Evolutionary conservation across 306 rosid species (phyloP), one percentile per base, ranked within the genome.

Genomic region (Lupinus albus): DNA sequence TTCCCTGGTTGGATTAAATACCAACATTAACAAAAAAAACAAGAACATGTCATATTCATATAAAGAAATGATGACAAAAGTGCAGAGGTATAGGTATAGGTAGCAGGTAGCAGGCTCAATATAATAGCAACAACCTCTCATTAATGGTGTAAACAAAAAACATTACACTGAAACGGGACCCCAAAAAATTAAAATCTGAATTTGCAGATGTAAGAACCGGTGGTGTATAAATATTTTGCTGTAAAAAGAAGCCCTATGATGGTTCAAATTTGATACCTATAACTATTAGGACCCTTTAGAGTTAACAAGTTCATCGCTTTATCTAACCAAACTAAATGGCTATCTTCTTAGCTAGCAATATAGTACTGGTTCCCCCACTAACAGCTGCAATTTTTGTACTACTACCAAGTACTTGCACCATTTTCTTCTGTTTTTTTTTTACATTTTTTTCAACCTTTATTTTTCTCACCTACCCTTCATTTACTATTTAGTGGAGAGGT

Each of bases 221-320:
- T 77, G 75, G 41, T 18, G 41, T 18, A 57, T 76, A 69, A 76
- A 55, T 1, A 61, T 60, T 57, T 75, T 83, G 84, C 73, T 78
- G 71, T 49, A 42, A 54, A 64, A 52, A 71, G 71, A 49, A 80
- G 35, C 73, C 80, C 83, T 72, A 77, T 20, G 36, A 50, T 36
- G 57, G 73, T 60, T 77, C n/a, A 21, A 63, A 25, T 74, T 64
- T 73, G 76, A 63, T 76, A 72, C 76, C 83, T 85, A 81, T 52
- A 64, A 32, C 48, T 64, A 4, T 49, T 76, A 72, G 81, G 82
- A n/a, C 46, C 78, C 9, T 57, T 41, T n/a, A 57, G 73, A 32
- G 15, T 64, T 64, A 57, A 48, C 63, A 77, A 58, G 33, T 73
- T 73, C 58, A 77, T 77, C 75, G 80, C 91, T 84, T 77, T 85